phyloP scores from a whole-genome alignment of 2,329 filamentous ascomycete species.

The Teratosphaeria epicoccoides region DNA sequence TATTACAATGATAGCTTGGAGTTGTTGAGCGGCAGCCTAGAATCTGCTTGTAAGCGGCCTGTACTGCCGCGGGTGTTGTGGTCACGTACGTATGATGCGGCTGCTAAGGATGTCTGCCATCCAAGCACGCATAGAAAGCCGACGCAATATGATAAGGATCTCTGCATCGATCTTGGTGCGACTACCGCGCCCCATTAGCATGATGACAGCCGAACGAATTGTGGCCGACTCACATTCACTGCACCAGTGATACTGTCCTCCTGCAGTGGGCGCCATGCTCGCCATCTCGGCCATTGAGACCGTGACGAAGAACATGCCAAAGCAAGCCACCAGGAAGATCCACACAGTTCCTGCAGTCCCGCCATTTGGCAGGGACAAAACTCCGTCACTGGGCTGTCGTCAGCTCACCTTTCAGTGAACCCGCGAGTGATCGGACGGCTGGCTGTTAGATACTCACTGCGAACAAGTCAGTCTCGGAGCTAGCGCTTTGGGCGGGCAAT shows the following conservation, averaged over 20 bases:
- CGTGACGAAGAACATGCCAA: slow-evolving; percentile 5
- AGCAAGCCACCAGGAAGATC: slow-evolving; percentile 4
- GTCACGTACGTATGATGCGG: slow-evolving; percentile 14
- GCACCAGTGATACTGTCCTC: slow-evolving; percentile 3
- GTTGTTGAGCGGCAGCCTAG: slow-evolving; percentile 14
- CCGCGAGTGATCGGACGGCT: not conserved
- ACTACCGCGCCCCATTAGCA: slow-evolving; percentile 10
- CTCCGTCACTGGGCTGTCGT: slow-evolving; percentile 1
- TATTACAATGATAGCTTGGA: slow-evolving; percentile 20
- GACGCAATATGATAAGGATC: slow-evolving; percentile 44
- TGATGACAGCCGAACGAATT: not conserved
- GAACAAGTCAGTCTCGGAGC: not conserved
- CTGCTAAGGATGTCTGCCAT: slow-evolving; percentile 27
- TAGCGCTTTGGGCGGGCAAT: not conserved
- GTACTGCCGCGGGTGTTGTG: not conserved
- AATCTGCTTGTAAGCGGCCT: slow-evolving; percentile 10
- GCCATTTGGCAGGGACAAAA: slow-evolving; percentile 6
- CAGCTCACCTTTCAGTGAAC: not conserved
- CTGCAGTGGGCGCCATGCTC: slow-evolving; percentile 1
- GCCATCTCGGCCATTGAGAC: slow-evolving; percentile 5
- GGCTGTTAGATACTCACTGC: not conserved
- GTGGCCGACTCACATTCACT: not conserved
- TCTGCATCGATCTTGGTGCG: slow-evolving; percentile 42
- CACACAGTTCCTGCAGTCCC: slow-evolving; percentile 8
- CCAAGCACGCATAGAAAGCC: slow-evolving; percentile 27